Evolutionary conservation across 2,329 filamentous ascomycete genomes (phyloP), one percentile per base, ranked within the genome.

Genomic region (Magnaporthiopsis poae): DNA sequence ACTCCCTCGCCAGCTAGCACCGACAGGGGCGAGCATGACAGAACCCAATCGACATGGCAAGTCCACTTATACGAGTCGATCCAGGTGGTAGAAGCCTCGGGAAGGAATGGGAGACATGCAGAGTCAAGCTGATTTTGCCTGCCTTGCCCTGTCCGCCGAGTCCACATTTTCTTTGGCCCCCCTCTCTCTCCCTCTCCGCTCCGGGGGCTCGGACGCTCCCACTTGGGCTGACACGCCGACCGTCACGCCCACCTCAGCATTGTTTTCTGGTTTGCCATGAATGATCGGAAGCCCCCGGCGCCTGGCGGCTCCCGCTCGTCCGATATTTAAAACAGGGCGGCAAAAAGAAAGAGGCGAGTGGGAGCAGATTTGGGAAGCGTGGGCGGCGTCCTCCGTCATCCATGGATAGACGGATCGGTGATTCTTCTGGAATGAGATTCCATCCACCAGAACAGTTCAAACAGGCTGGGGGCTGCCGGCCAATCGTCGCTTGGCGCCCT

Each of bases 231-330:
- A 62, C 61, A 62, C 64, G 61, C 27, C 18, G 4, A 11, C 35
- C 18, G 60, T 66, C 64, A 66, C 64, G 64, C 31, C 35, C 46
- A 56, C 46, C 46, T 21, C 18, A 56, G 46, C 46, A 21, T 21
- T 56, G n/a, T 46, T 31, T 31, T 31, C 5, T 31, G 3, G 3
- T 31, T 31, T 56, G 46, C 8, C 46, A 56, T 56, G 46, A 56
- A n/a, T 2, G 46, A n/a, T 11, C 35, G 35, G 35, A 36, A 36
- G 12, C 39, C 18, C 27, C 31, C 13, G 60, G 60, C 12, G 15
- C 27, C 25, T 15, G 31, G 27, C 39, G 39, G 5, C 39, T 46
- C 13, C 15, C 15, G 39, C 39, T 46, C 15, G 39, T 4, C 39
- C 39, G 39, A 46, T 3, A 4, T 7, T 4, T 46, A 46, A 60